Conservation (phyloP, 306 rosid species). For the Dalbergia cochinchinensis region DNA sequence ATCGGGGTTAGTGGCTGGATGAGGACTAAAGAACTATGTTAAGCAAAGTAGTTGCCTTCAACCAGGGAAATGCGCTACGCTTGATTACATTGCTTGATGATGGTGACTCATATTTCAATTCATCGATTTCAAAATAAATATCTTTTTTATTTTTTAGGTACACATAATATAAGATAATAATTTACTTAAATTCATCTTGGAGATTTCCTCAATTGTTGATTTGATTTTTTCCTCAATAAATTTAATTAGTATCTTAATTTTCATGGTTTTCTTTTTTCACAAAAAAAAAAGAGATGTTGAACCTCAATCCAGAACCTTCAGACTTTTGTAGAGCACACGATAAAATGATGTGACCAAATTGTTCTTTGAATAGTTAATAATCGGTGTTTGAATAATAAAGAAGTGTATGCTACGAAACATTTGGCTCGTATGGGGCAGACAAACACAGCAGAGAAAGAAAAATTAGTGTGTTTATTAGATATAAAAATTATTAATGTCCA, state of each 20-base stretch:
- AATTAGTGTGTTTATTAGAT: not conserved
- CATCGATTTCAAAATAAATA: too few species aligned
- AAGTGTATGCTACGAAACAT: conserved; percentile 45
- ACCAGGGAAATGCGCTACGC: conserved; percentile 57
- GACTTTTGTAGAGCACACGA: conserved; percentile 32
- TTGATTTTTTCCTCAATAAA: not conserved
- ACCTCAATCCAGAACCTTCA: conserved; percentile 36
- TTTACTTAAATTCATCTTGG: conserved; percentile 1
- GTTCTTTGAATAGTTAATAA: conserved; percentile 36
- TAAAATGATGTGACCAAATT: conserved; percentile 42
- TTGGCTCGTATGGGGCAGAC: not conserved
- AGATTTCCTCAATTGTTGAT: conserved; percentile 3
- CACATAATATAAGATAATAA: not conserved
- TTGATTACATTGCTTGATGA: conserved; percentile 56
- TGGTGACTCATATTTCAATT: too few species aligned
- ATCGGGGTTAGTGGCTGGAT: conserved; percentile 56
- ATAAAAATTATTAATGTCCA: too few species aligned
- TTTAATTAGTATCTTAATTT: not conserved
- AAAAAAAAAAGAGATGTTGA: not conserved
- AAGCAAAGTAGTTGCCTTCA: conserved; percentile 62
- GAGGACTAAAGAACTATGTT: conserved; percentile 59
- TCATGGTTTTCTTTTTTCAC: conserved; percentile 2
- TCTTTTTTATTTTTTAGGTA: too few species aligned
- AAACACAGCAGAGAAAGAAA: not conserved
- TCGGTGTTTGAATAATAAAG: conserved; percentile 10